A percentile compares a stretch with the other conserved stretches of the same genome.
phyloP scores from a whole-genome alignment of 257 asterid genomes.

The Haberlea rhodopensis region DNA sequence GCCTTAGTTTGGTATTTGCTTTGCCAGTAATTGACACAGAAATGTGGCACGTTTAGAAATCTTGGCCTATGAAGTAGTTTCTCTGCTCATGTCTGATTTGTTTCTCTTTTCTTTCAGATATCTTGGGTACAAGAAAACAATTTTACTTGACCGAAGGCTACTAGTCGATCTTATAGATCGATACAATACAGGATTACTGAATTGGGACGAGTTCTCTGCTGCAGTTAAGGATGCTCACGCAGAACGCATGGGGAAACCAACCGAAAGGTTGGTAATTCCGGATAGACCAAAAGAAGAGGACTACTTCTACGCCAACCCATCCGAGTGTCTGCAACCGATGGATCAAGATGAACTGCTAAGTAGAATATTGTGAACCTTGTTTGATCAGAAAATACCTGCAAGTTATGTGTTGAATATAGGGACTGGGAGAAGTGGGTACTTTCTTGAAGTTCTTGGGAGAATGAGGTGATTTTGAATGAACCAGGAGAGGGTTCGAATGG shows the following conservation, averaged over 20 bases:
- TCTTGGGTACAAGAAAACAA: conserved; percentile 86
- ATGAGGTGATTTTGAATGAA: conserved; percentile 20
- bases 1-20: not conserved
- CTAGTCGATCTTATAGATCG: conserved; percentile 72
- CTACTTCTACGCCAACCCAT: conserved; percentile 90
- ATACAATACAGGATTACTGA: conserved; percentile 52
- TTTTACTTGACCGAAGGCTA: conserved; percentile 68
- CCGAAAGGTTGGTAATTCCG: conserved; percentile 60
- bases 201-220: conserved; percentile 85
- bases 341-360: conserved; percentile 44
- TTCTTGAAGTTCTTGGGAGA: conserved; percentile 28
- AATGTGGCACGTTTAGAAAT: not conserved
- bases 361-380: conserved; percentile 38
- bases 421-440: conserved; percentile 22
- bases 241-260: conserved; percentile 85
- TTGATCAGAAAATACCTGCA: conserved; percentile 29
- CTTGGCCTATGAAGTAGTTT: not conserved
- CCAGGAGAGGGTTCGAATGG: conserved; percentile 20
- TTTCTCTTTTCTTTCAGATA: conserved; percentile 45
- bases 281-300: conserved; percentile 98
- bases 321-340: conserved; percentile 72
- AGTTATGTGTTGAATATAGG: conserved; percentile 25
- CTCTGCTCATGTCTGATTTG: not conserved
- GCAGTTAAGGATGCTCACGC: conserved; percentile 71
- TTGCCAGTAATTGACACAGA: conserved; percentile 14